A percentile compares a stretch with the other conserved stretches of the same genome.
These are phyloP conservation scores for Alternaria arbusti DNA, from an alignment of 2,329 filamentous ascomycete genomes.

Conservation along the genomic window DNA sequence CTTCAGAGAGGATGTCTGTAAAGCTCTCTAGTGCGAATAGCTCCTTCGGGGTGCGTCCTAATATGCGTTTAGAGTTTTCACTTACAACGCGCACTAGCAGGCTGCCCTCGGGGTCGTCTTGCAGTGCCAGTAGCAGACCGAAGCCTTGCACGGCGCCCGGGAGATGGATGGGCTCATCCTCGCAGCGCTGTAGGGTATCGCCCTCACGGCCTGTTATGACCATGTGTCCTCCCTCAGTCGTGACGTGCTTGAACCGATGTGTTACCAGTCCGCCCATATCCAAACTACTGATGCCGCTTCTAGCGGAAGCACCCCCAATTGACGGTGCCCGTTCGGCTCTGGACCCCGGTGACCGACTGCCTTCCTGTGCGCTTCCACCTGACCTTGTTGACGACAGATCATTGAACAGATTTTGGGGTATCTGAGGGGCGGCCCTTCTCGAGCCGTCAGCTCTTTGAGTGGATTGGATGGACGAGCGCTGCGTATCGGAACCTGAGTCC, in stretches of 20 bases:
- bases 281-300: slow-evolving; percentile 44
- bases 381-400: slow-evolving; percentile 42
- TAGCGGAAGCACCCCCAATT: slow-evolving; percentile 36
- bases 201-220: slow-evolving; percentile 81
- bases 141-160: slow-evolving; percentile 84
- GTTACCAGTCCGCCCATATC: slow-evolving; percentile 65
- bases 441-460: slow-evolving; percentile 13
- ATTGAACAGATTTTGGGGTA: slow-evolving; percentile 45
- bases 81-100: slow-evolving; percentile 76
- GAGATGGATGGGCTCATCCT: slow-evolving; percentile 90
- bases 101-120: slow-evolving; percentile 70
- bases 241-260: slow-evolving; percentile 77
- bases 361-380: slow-evolving; percentile 26
- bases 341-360: slow-evolving; percentile 31
- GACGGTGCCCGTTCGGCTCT: slow-evolving; percentile 31
- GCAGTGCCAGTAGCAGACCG: slow-evolving; percentile 75
- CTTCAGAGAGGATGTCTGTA: slow-evolving; percentile 81
- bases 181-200: slow-evolving; percentile 75
- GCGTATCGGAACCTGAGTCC: slow-evolving; percentile 11
- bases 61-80: slow-evolving; percentile 77
- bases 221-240: slow-evolving; percentile 78
- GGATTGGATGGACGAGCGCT: background rate
- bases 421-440: slow-evolving; percentile 16
- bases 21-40: slow-evolving; percentile 79
- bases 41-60: slow-evolving; percentile 78